Evolutionary conservation across 306 rosid species (phyloP).

Genomic region (Corylus avellana): DNA sequence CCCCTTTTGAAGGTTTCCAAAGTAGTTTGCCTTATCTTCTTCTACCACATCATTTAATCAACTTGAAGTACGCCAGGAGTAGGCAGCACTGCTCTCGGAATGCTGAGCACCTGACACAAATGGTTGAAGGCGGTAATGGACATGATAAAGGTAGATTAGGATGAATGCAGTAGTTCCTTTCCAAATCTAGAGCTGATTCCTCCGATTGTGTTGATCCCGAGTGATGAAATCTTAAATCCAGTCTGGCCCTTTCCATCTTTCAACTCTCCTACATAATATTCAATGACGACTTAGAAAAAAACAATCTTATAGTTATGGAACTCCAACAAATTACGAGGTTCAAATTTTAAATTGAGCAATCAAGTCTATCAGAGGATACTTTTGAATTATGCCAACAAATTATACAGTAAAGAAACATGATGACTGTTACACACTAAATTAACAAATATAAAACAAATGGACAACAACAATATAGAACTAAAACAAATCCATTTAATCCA

Average conservation of each 20-base stretch:
- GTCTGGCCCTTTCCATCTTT: slow-evolving; percentile 66
- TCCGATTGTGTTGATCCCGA: slow-evolving; percentile 83
- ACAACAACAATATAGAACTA: slow-evolving; percentile 17
- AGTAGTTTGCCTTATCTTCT: slow-evolving; percentile 85
- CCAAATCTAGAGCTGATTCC: slow-evolving; percentile 82
- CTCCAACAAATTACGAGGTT: neutral
- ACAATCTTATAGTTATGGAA: neutral
- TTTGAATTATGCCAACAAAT: neutral
- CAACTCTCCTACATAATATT: slow-evolving; percentile 61
- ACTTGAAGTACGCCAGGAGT: slow-evolving; percentile 94
- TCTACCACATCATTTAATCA: slow-evolving; percentile 83
- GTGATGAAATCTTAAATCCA: slow-evolving; percentile 62
- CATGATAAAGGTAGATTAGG: slow-evolving; percentile 64
- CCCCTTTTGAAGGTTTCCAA: slow-evolving; percentile 90
- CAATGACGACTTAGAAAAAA: slow-evolving; percentile 14
- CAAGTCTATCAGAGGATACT: neutral
- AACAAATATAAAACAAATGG: slow-evolving; percentile 1
- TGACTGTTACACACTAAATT: neutral
- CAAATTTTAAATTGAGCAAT: neutral
- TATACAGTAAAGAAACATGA: slow-evolving; percentile 10
- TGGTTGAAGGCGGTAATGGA: slow-evolving; percentile 65
- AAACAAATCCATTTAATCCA: too few species aligned
- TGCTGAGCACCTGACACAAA: slow-evolving; percentile 81
- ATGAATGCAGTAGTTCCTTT: slow-evolving; percentile 63
- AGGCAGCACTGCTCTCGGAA: slow-evolving; percentile 83